Evolutionary conservation across 2,329 filamentous ascomycete species (phyloP).

Genomic region (Aspergillus intermedius): DNA sequence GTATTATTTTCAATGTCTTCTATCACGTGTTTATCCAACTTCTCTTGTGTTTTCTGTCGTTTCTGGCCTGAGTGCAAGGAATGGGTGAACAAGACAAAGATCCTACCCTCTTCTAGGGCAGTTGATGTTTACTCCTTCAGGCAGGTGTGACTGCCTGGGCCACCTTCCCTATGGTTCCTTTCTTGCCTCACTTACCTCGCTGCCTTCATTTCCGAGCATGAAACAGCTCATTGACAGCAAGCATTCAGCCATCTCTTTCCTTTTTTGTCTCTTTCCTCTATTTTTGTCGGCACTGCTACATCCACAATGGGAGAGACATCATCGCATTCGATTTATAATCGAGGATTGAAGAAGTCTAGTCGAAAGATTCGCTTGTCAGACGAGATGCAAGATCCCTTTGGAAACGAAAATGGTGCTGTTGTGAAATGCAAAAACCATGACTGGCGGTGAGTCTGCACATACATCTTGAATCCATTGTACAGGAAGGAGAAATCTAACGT

Average conservation of each 20-base stretch:
- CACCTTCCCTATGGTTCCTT: no score
- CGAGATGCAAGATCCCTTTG: constrained; percentile 15
- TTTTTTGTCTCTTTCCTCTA: background rate
- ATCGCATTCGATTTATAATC: background rate
- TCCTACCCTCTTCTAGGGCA: no score
- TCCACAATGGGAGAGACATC: background rate
- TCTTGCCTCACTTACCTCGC: background rate
- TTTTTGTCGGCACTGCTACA: background rate
- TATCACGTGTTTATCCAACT: background rate
- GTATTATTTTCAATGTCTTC: background rate
- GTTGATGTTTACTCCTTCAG: no score
- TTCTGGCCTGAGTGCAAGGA: no score
- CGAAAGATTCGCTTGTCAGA: background rate
- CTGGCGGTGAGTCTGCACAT: constrained; percentile 17
- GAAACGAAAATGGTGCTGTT: constrained; percentile 17
- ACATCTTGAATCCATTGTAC: no score
- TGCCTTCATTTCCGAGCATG: background rate
- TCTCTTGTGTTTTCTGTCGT: background rate
- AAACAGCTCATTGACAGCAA: background rate
- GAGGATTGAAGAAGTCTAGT: background rate
- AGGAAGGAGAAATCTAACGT: background rate
- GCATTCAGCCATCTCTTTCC: background rate
- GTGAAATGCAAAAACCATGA: constrained; percentile 24
- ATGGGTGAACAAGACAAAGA: no score
- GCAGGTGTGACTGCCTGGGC: no score